Percentiles rank a stretch among this genome's conserved stretches.
These are phyloP conservation scores for Trichoderma semiorbis DNA, from an alignment of 2,329 filamentous ascomycete genomes.

Conservation along the genomic window DNA sequence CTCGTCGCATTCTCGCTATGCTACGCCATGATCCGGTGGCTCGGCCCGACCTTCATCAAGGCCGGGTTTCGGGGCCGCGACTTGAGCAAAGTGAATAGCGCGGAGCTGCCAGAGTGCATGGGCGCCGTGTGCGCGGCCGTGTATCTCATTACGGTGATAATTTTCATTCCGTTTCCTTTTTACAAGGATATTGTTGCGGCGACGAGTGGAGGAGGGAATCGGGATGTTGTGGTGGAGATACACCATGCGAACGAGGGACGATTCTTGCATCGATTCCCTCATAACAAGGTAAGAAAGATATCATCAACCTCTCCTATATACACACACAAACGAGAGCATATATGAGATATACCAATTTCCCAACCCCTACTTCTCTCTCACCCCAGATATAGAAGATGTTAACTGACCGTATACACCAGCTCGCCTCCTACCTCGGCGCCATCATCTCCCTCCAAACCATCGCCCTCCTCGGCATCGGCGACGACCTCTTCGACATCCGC, in stretches of 20 bases:
- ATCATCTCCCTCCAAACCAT: slow-evolving; percentile 90
- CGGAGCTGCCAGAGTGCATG: slow-evolving; percentile 93
- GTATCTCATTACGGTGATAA: slow-evolving; percentile 82
- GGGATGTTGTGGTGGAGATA: slow-evolving; percentile 74
- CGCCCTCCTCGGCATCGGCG: slow-evolving; percentile 85
- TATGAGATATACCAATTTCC: too few species aligned
- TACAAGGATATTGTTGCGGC: slow-evolving; percentile 97
- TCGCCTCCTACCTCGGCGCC: slow-evolving; percentile 91
- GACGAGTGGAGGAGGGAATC: slow-evolving; percentile 88
- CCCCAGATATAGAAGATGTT: too few species aligned
- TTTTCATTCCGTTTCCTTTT: slow-evolving; percentile 95
- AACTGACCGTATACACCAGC: slow-evolving; percentile 50
- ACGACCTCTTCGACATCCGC: slow-evolving; percentile 96
- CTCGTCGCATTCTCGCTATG: slow-evolving; percentile 76
- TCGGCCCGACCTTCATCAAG: slow-evolving; percentile 82
- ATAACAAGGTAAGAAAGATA: slow-evolving; percentile 68
- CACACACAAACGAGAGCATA: not conserved
- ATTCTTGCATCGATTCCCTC: slow-evolving; percentile 86
- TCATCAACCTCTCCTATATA: not conserved
- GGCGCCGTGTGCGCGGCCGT: slow-evolving; percentile 89
- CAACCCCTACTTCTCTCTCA: not conserved
- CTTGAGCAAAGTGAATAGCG: slow-evolving; percentile 66
- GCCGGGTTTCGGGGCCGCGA: slow-evolving; percentile 88
- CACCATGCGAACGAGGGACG: slow-evolving; percentile 78
- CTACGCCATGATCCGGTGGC: slow-evolving; percentile 88